Evolutionary conservation across 805 yeast genomes (phyloP).

Genomic region (Ascoidea rubescens): DNA sequence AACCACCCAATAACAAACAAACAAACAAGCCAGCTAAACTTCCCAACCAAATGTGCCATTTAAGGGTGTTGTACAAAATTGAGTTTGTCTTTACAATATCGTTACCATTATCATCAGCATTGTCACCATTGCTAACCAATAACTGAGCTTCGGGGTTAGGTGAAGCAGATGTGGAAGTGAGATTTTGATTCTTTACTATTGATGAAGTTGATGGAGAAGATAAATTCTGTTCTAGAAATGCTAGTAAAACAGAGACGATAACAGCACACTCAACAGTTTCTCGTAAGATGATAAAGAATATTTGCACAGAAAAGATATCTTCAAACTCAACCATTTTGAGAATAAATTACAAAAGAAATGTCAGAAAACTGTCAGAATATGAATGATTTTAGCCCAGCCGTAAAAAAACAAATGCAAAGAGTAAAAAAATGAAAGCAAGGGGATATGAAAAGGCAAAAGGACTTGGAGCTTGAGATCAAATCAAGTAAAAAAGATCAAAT

Average conservation of each 20-base stretch:
- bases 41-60: conserved; percentile 72
- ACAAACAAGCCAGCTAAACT: conserved; percentile 56
- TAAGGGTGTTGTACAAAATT: conserved; percentile 28
- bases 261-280: conserved; percentile 70
- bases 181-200: not conserved
- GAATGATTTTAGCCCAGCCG: too few species aligned
- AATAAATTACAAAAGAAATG: conserved; percentile 3
- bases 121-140: not conserved
- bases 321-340: conserved; percentile 19
- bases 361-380: too few species aligned
- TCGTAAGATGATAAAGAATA: conserved; percentile 57
- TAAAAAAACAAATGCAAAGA: too few species aligned
- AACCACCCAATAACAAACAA: conserved; percentile 61
- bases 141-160: conserved; percentile 8
- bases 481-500: too few species aligned
- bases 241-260: conserved; percentile 58
- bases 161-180: conserved; percentile 3
- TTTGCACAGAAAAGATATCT: conserved; percentile 53
- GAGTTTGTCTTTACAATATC: not conserved
- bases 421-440: too few species aligned
- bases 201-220: conserved; percentile 13
- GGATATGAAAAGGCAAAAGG: too few species aligned
- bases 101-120: not conserved
- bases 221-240: conserved; percentile 52
- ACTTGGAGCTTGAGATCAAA: too few species aligned